Percentiles rank a stretch among this genome's conserved stretches.
Conservation (phyloP, 2,329 filamentous ascomycete genomes). For the Colletotrichum sublineola region DNA sequence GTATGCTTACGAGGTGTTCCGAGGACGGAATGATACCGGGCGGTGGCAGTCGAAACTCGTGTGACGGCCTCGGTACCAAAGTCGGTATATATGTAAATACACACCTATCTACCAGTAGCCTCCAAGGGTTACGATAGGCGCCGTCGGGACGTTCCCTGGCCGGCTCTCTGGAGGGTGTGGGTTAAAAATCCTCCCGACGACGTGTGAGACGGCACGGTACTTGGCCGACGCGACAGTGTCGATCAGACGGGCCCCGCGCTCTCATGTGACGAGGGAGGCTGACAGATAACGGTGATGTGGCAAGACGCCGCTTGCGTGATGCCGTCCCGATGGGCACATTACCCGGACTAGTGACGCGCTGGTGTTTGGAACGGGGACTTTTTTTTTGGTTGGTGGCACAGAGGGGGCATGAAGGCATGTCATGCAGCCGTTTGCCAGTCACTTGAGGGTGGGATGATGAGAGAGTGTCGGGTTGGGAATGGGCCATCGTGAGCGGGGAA, state of each 20-base stretch:
- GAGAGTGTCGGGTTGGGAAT: background rate
- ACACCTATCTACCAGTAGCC: background rate
- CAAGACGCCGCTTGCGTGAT: background rate
- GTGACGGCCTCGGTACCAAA: constrained; percentile 21
- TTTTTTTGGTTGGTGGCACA: background rate
- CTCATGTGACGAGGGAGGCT: background rate
- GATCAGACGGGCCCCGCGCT: constrained; percentile 34
- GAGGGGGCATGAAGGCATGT: background rate
- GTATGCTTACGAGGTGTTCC: background rate
- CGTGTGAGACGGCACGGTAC: background rate
- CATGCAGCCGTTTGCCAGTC: background rate
- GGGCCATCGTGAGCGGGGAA: background rate
- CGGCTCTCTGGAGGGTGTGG: background rate
- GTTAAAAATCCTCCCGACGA: background rate
- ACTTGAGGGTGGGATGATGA: constrained; percentile 12
- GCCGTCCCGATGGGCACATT: background rate
- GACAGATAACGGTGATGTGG: background rate
- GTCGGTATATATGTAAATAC: background rate
- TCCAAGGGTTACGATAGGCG: background rate
- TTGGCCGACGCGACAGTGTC: background rate
- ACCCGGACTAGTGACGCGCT: background rate
- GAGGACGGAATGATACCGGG: background rate
- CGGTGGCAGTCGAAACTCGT: constrained; percentile 1
- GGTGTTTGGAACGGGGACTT: constrained; percentile 4
- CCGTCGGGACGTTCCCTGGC: background rate